phyloP scores from a whole-genome alignment of 768 basidiomycete species.

The Russula virescens region DNA sequence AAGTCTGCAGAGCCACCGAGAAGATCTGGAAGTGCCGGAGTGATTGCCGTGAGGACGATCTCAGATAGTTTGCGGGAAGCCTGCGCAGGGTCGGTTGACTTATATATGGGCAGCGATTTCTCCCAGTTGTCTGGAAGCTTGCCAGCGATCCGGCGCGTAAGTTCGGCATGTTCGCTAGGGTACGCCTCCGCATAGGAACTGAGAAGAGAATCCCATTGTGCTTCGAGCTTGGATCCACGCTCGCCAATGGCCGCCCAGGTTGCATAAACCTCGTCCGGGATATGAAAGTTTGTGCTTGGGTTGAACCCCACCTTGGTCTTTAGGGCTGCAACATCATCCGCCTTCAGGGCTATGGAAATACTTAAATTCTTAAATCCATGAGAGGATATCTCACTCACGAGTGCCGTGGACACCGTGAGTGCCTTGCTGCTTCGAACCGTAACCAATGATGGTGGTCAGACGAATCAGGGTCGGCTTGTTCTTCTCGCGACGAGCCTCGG shows the following conservation, averaged over 20 bases:
- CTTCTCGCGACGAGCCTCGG: constrained; percentile 66
- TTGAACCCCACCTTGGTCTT: constrained; percentile 85
- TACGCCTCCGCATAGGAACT: constrained; percentile 67
- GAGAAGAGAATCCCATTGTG: constrained; percentile 67
- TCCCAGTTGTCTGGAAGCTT: constrained; percentile 86
- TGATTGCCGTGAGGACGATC: constrained; percentile 73
- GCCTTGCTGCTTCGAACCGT: constrained; percentile 87
- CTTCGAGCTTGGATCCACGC: constrained; percentile 69
- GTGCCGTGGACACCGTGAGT: constrained; percentile 93
- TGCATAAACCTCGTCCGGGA: constrained; percentile 68
- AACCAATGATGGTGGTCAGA: constrained; percentile 87
- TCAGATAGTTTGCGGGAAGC: constrained; percentile 93
- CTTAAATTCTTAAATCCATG: constrained; percentile 15
- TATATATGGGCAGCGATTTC: constrained; percentile 79
- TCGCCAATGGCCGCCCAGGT: constrained; percentile 60
- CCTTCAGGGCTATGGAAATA: constrained; percentile 65
- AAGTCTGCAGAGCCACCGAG: constrained; percentile 87
- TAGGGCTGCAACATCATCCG: constrained; percentile 78
- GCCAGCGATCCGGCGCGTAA: constrained; percentile 78
- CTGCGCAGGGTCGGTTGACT: constrained; percentile 72
- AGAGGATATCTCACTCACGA: constrained; percentile 53
- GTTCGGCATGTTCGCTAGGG: constrained; percentile 80
- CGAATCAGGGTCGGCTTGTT: constrained; percentile 84
- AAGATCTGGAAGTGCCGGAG: constrained; percentile 74
- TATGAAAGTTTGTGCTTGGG: constrained; percentile 67